phyloP scores from a whole-genome alignment of 2,329 filamentous ascomycete genomes.

The Cladosporium sp. region DNA sequence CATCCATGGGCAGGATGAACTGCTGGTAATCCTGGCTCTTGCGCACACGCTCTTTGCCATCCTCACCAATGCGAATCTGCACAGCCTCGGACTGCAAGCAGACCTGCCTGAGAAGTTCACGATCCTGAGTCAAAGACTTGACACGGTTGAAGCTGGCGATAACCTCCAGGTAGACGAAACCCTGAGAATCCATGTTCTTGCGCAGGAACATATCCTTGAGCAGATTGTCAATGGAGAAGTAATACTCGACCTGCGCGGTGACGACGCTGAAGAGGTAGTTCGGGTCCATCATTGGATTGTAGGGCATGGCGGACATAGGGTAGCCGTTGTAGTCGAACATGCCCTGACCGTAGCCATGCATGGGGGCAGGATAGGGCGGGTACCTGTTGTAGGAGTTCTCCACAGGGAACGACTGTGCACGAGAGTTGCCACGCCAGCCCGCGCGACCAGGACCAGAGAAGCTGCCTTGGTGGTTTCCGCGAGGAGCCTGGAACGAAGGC shows the following conservation, averaged over 20 bases:
- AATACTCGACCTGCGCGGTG: slow-evolving; percentile 68
- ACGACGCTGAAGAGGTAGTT: slow-evolving; percentile 52
- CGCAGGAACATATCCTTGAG: slow-evolving; percentile 88
- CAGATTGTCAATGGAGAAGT: slow-evolving; percentile 93
- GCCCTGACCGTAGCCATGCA: slow-evolving; percentile 46
- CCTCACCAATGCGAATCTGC: slow-evolving; percentile 68
- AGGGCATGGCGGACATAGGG: slow-evolving; percentile 45
- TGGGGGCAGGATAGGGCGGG: slow-evolving; percentile 34
- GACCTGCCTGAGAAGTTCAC: slow-evolving; percentile 66
- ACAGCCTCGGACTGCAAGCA: slow-evolving; percentile 66
- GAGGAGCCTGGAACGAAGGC: slow-evolving; percentile 22
- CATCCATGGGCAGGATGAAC: slow-evolving; percentile 66
- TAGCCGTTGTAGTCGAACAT: slow-evolving; percentile 41
- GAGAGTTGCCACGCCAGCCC: slow-evolving; percentile 45
- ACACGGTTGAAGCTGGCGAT: slow-evolving; percentile 85
- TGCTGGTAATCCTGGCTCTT: slow-evolving; percentile 69
- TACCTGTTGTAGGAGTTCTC: slow-evolving; percentile 44
- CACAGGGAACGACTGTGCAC: slow-evolving; percentile 58
- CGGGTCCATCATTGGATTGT: slow-evolving; percentile 53
- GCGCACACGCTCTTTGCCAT: slow-evolving; percentile 73
- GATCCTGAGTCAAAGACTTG: slow-evolving; percentile 63
- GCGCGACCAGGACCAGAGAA: slow-evolving; percentile 32
- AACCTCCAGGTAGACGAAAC: slow-evolving; percentile 74
- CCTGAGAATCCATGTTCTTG: slow-evolving; percentile 89
- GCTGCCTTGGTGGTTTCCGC: slow-evolving; percentile 23